Percentiles rank a stretch among this genome's conserved stretches.
These are phyloP conservation scores for Mucor velutinosus DNA, from an alignment of 371 early-diverging fungal genomes.

Conservation along the genomic window DNA sequence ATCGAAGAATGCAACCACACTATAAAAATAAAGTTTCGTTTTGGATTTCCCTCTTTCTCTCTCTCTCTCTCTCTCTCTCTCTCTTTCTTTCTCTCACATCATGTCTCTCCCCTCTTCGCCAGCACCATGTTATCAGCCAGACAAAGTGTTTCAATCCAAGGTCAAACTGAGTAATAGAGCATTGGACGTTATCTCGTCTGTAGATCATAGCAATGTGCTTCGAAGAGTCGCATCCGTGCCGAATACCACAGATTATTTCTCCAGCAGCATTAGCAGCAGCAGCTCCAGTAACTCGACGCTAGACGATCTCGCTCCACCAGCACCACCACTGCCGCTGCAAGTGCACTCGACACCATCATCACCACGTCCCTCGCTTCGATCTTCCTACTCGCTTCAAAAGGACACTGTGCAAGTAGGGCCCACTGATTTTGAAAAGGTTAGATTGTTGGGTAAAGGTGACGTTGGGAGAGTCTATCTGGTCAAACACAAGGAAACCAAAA, in stretches of 20 bases:
- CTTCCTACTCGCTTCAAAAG: conserved; percentile 20
- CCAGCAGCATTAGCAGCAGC: conserved; percentile 8
- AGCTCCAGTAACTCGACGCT: conserved; percentile 21
- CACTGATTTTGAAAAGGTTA: conserved; percentile 75
- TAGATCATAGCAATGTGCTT: not conserved
- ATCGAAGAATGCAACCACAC: not conserved
- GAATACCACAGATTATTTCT: conserved; percentile 40
- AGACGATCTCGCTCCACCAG: conserved; percentile 7
- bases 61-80: not conserved
- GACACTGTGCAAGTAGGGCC: conserved; percentile 47
- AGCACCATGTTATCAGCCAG: conserved; percentile 26
- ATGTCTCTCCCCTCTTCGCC: conserved; percentile 25
- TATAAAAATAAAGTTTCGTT: not conserved
- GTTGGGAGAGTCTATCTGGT: conserved; percentile 88
- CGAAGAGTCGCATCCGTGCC: conserved; percentile 58
- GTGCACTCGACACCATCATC: not conserved
- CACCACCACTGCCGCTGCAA: not conserved
- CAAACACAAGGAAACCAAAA: conserved; percentile 60
- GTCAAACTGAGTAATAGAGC: conserved; percentile 10
- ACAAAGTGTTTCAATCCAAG: conserved; percentile 13
- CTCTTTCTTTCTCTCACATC: not conserved
- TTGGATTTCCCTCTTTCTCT: not conserved
- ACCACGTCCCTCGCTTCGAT: conserved; percentile 11
- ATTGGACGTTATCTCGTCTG: not conserved
- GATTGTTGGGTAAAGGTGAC: conserved; percentile 93